Evolutionary conservation across 106 monocot species (phyloP).

Genomic region (Dendrobium catenatum): DNA sequence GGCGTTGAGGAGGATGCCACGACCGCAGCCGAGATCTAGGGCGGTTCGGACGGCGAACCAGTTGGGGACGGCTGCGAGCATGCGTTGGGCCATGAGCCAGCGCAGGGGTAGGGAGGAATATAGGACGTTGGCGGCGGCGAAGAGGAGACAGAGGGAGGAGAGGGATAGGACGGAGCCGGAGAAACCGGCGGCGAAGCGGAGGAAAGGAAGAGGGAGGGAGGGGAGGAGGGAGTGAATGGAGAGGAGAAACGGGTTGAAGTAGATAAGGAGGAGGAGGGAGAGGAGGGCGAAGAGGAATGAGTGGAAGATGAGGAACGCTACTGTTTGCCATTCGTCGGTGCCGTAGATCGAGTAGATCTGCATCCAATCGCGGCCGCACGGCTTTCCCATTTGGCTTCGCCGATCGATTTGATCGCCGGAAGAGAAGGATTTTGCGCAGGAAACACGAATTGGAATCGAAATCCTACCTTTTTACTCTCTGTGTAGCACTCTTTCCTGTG

Average conservation of each 20-base stretch:
- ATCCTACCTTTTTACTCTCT: too few relatives aligned
- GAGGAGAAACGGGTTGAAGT: constrained; percentile 20
- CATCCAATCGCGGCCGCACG: constrained; percentile 31
- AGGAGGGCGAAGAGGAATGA: constrained; percentile 30
- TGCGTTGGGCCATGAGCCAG: constrained; percentile 50
- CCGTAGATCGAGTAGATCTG: constrained; percentile 71
- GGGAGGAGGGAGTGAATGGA: constrained; percentile 17
- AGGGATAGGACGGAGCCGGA: constrained; percentile 28
- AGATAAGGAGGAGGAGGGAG: constrained; percentile 31
- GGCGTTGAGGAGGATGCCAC: constrained; percentile 61
- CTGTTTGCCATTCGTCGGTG: constrained; percentile 43
- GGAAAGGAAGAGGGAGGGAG: constrained; percentile 9
- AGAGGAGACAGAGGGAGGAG: constrained; percentile 42
- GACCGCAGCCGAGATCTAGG: constrained; percentile 67
- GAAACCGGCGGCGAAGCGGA: constrained; percentile 27
- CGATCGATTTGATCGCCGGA: neutral
- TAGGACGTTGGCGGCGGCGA: constrained; percentile 38
- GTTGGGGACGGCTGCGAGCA: constrained; percentile 48
- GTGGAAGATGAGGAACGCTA: constrained; percentile 45
- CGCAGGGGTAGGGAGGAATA: constrained; percentile 52
- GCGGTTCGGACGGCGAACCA: constrained; percentile 66
- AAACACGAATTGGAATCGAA: neutral
- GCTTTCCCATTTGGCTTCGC: neutral
- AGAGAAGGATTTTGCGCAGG: neutral
- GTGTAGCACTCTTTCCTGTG: too few relatives aligned